These are phyloP conservation scores for Coemansia sp. DNA, from an alignment of 192 early-diverging fungal species.

Conservation along the genomic window DNA sequence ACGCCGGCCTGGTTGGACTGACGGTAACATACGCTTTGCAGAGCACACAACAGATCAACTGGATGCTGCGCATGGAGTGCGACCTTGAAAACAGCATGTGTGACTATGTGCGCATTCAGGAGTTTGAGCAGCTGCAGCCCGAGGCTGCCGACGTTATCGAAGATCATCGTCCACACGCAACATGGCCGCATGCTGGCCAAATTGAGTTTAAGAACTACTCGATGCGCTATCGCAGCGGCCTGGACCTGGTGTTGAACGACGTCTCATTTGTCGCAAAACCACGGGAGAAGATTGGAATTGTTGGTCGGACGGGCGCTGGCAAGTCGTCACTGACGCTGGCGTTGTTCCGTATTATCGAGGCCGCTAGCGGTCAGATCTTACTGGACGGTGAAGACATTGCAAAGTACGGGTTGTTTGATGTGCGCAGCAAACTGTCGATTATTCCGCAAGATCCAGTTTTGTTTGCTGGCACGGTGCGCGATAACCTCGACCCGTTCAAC, in stretches of 20 bases:
- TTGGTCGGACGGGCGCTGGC: constrained; percentile 83
- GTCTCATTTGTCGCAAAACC: constrained; percentile 58
- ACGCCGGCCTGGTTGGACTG: constrained; percentile 71
- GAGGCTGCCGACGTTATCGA: constrained; percentile 4
- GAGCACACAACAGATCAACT: constrained; percentile 80
- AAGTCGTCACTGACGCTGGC: constrained; percentile 62
- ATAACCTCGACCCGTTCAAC: constrained; percentile 59
- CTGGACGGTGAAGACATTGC: constrained; percentile 67
- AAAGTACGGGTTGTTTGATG: constrained; percentile 50
- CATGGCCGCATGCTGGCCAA: constrained; percentile 68
- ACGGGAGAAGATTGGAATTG: constrained; percentile 75
- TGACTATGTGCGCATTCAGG: constrained; percentile 2
- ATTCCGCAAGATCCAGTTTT: constrained; percentile 87
- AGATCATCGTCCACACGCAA: not conserved
- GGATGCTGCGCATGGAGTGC: constrained; percentile 66
- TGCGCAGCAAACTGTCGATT: constrained; percentile 68
- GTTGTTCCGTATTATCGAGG: constrained; percentile 63
- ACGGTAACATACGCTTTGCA: constrained; percentile 67
- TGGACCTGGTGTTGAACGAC: constrained; percentile 20
- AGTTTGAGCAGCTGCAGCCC: constrained; percentile 2
- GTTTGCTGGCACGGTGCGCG: constrained; percentile 66
- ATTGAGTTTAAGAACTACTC: constrained; percentile 55
- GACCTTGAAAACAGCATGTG: not conserved
- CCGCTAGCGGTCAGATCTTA: constrained; percentile 61
- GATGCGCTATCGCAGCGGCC: constrained; percentile 16